These are phyloP conservation scores for Corylus heterophylla DNA, from an alignment of 306 rosid genomes.

Conservation along the genomic window DNA sequence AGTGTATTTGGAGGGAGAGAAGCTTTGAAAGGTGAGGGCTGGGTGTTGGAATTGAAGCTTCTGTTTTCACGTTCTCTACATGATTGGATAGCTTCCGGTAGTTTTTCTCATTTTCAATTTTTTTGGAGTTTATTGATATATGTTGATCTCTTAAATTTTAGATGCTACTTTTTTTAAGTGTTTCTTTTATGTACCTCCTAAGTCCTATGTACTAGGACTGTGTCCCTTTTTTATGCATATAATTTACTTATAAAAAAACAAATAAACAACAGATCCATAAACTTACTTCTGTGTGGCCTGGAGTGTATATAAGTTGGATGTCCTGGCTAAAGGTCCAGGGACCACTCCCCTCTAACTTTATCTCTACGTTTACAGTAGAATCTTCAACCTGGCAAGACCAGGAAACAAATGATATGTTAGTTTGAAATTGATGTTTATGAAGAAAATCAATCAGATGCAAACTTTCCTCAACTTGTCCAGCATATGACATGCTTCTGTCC, in stretches of 20 bases:
- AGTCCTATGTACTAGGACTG: too few relatives aligned
- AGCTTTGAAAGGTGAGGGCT: too few relatives aligned
- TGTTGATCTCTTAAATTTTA: too few relatives aligned
- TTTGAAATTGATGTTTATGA: not conserved
- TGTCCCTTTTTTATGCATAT: too few relatives aligned
- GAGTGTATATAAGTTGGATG: constrained; percentile 21
- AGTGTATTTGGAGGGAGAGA: too few relatives aligned
- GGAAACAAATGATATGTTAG: not conserved
- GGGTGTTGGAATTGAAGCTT: too few relatives aligned
- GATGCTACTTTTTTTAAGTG: too few relatives aligned
- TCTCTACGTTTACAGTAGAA: constrained; percentile 15
- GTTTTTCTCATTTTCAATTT: not conserved
- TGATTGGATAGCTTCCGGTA: too few relatives aligned
- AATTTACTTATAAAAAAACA: not conserved
- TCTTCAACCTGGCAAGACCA: constrained; percentile 9
- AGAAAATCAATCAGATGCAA: not conserved
- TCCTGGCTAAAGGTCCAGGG: constrained; percentile 16
- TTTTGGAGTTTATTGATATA: not conserved
- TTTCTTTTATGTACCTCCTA: too few relatives aligned
- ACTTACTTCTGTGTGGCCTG: constrained; percentile 24
- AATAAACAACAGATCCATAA: not conserved
- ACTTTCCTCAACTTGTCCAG: not conserved
- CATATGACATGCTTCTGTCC: not conserved
- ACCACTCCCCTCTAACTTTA: constrained; percentile 19
- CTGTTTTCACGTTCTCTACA: too few relatives aligned